Conservation (phyloP, 2,329 filamentous ascomycete species). For the Geoglossum cookeanum region DNA sequence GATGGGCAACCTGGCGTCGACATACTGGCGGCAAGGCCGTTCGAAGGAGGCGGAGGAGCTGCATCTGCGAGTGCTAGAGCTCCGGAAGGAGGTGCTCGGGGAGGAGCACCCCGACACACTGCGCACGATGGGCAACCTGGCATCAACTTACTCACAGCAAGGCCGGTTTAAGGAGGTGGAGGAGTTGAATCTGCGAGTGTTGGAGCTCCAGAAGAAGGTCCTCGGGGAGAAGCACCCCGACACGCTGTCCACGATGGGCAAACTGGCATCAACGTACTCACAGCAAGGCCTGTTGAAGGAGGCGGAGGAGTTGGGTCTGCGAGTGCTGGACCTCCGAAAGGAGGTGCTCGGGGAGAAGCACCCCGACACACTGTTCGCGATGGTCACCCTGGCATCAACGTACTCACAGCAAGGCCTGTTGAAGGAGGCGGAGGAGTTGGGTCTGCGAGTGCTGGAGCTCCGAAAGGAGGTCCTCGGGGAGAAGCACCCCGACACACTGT, state of each 20-base stretch:
- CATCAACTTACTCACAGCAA: conserved; percentile 1
- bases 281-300: conserved; percentile 12
- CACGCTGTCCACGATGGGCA: not conserved
- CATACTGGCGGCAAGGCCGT: conserved; percentile 8
- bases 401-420: conserved; percentile 3
- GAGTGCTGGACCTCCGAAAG: not conserved
- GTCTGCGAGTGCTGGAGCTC: conserved; percentile 6
- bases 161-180: conserved; percentile 14
- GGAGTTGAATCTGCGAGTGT: conserved; percentile 7
- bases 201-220: not conserved
- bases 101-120: no score
- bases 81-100: not conserved
- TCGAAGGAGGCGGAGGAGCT: conserved; percentile 14
- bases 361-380: not conserved
- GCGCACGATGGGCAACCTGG: no score
- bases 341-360: not conserved
- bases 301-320: conserved; percentile 11
- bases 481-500: conserved; percentile 12
- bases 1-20: no score
- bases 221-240: not conserved
- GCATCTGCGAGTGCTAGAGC: not conserved
- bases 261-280: not conserved
- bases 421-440: not conserved
- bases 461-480: conserved; percentile 10
- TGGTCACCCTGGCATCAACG: not conserved